These are phyloP conservation scores for Aureobasidium leucospermi DNA, from an alignment of 2,329 filamentous ascomycete genomes.

Conservation along the genomic window DNA sequence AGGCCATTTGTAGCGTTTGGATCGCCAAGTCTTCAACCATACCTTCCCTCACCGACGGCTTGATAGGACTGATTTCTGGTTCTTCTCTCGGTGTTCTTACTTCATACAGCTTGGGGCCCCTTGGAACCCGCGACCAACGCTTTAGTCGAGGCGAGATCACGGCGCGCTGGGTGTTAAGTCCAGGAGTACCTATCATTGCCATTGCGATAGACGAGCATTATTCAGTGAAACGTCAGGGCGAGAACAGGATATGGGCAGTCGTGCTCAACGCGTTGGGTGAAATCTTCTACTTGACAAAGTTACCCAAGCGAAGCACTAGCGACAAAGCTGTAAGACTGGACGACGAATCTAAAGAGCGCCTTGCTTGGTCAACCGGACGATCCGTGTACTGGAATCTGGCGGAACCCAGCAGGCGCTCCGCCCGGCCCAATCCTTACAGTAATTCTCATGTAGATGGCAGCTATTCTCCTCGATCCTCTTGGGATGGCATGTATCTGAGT, in stretches of 20 bases:
- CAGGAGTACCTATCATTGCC: conserved; percentile 83
- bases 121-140: conserved; percentile 46
- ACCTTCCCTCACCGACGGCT: conserved; percentile 63
- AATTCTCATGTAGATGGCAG: conserved; percentile 59
- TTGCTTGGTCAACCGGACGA: conserved; percentile 75
- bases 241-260: conserved; percentile 78
- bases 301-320: conserved; percentile 49
- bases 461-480: conserved; percentile 75
- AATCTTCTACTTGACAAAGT: conserved; percentile 72
- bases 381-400: conserved; percentile 74
- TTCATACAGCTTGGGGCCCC: conserved; percentile 59
- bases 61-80: conserved; percentile 75
- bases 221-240: conserved; percentile 59
- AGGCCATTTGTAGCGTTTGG: conserved; percentile 76
- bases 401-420: conserved; percentile 66
- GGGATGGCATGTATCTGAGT: conserved; percentile 62
- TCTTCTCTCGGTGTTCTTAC: conserved; percentile 78
- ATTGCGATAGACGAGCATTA: conserved; percentile 80
- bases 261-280: conserved; percentile 92
- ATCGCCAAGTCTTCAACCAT: conserved; percentile 75
- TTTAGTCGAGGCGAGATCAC: conserved; percentile 71
- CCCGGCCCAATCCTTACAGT: conserved; percentile 65
- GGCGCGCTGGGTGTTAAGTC: conserved; percentile 81
- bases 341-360: conserved; percentile 51
- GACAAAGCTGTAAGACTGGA: conserved; percentile 20